phyloP scores from a whole-genome alignment of 1,139 yeast genomes.

The Petasospora rhodanensis region DNA sequence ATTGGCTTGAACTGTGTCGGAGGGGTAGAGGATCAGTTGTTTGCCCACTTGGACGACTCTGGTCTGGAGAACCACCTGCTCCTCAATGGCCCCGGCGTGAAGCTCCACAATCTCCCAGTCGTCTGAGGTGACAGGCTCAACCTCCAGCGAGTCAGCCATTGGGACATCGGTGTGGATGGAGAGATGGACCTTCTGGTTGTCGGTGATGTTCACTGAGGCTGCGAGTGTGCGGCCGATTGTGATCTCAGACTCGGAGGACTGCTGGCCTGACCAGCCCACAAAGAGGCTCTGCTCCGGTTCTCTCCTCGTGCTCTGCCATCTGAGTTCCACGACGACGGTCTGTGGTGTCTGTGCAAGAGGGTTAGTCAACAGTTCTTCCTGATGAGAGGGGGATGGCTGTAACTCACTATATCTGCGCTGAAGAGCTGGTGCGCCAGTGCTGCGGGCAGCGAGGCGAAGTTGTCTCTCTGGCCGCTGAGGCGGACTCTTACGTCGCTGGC shows the following conservation, averaged over 20 bases:
- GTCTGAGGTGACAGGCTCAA: conserved; percentile 71
- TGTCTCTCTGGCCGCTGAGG: conserved; percentile 48
- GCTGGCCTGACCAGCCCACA: conserved; percentile 91
- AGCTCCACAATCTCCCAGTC: conserved; percentile 94
- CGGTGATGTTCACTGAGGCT: conserved; percentile 36
- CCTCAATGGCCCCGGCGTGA: conserved; percentile 75
- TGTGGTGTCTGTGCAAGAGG: conserved; percentile 46
- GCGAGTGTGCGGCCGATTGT: conserved; percentile 60
- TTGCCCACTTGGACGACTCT: conserved; percentile 66
- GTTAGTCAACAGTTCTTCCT: no score
- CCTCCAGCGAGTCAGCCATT: conserved; percentile 55
- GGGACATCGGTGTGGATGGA: conserved; percentile 38
- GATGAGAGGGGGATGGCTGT: background rate
- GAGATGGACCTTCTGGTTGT: conserved; percentile 36
- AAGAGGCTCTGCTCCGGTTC: conserved; percentile 33
- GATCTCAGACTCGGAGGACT: conserved; percentile 35
- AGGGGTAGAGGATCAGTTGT: conserved; percentile 66
- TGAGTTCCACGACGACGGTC: conserved; percentile 52
- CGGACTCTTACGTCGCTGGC: no score
- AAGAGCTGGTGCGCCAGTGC: conserved; percentile 44
- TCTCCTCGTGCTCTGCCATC: conserved; percentile 32
- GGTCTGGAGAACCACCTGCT: conserved; percentile 71
- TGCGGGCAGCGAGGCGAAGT: conserved; percentile 57
- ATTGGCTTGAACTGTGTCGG: conserved; percentile 58
- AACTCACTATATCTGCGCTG: conserved; percentile 45